Base-by-base conservation (phyloP, 2,329 filamentous ascomycete genomes). In the Phialophora verrucosa region DNA sequence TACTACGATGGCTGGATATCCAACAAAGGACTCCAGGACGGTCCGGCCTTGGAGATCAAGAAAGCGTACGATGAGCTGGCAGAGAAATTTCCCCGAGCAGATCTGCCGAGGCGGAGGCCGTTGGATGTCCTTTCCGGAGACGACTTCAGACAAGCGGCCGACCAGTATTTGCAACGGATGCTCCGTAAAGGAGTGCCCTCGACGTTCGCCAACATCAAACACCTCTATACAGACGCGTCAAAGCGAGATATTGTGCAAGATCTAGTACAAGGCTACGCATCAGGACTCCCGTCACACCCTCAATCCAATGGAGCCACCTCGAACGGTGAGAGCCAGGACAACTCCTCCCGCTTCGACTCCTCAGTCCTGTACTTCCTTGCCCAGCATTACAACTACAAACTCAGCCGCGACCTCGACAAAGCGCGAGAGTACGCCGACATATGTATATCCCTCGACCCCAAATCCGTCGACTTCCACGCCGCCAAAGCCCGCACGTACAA, bases 401-500 rank as follows among this genome's bases (percentile, higher is more conserved):
- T 92, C 66, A 97, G 92, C 76, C 92, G 93, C 50, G 88, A 98
- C 76, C 85, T 98, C 27, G 74, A 84, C 65, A 95, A 93, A 79
- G 94, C 96, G 2, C 85, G 89, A 78, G 86, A 91, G 68, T 94
- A 90, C 75, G 90, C 96, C 67, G 90, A 97, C 57, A 90, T 90
- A 77, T 91, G 93, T 11, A 90, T 98, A 69, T 87, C 91, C 73
- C 82, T 93, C 73, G 88, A 91, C 67, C 88, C 91, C 0, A 88
- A 90, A 74, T 92, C 90, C 54, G 92, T 96, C 31, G 94, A 98
- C 74, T 96, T 94, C 76, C 87, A 94, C 76, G 93, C 97, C 90
- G 96, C 93, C 63, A 96, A 95, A 80, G 95, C 96, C 4, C 88
- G 96, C 74, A 95, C 97, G 84, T 90, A 89, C 81, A 99, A 99